Conservation (phyloP, 441 rosid species). For the Isatis lusitanica region DNA sequence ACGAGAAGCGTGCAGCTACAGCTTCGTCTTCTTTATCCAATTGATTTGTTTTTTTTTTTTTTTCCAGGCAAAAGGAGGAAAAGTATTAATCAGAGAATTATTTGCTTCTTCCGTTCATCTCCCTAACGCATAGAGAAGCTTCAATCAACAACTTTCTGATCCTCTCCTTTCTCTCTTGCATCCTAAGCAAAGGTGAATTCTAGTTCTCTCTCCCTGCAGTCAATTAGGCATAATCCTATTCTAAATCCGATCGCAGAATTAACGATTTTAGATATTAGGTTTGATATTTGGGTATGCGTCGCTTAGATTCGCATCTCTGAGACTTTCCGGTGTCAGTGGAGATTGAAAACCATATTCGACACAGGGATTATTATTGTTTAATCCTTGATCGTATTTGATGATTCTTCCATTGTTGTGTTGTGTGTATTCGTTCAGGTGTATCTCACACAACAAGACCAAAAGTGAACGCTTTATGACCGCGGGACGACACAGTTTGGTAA, state of each 20-base stretch:
- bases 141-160: background rate
- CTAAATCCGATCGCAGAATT: background rate
- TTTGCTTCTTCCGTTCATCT: background rate
- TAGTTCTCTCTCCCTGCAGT: background rate
- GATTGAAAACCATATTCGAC: no score
- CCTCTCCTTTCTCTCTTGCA: constrained; percentile 15
- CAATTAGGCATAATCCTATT: background rate
- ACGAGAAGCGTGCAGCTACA: constrained; percentile 3
- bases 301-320: constrained; percentile 9
- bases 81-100: background rate
- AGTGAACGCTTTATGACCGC: constrained; percentile 6
- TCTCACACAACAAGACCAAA: constrained; percentile 8
- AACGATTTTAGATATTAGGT: constrained; percentile 2
- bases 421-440: no score
- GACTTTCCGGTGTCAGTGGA: no score
- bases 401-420: background rate
- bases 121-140: constrained; percentile 10
- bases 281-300: background rate
- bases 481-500: constrained; percentile 25
- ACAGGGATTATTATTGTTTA: no score
- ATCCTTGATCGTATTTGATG: background rate
- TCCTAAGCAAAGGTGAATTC: constrained; percentile 32
- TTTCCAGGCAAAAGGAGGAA: no score
- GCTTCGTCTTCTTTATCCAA: constrained; percentile 30
- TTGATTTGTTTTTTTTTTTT: background rate